Evolutionary conservation across 257 asterid genomes (phyloP), one percentile per base, ranked within the genome.

Genomic region (Gentiana straminea): DNA sequence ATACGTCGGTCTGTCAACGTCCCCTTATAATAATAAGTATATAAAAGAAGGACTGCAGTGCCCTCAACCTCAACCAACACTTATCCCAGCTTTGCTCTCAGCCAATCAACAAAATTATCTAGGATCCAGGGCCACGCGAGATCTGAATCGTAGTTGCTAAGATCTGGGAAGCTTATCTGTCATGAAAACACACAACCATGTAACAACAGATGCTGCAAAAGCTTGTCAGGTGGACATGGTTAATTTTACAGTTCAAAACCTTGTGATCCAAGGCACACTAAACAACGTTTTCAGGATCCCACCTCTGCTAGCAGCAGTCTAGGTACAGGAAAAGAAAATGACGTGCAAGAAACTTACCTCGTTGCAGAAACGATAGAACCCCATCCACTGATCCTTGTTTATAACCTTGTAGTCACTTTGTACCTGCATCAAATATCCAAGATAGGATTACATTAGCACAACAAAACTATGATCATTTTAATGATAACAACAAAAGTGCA

Each of bases 371-470:
- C 94, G 85, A 64, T 64, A 85, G 68, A 89, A 84, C 58, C 85
- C 89, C 77, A 82, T 82, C 97, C 97, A 89, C 66, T 89, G 97
- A 76, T 89, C 97, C 93, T 81, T 56, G 73, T 84, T 89, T 67
- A 89, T 70, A 57, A 77, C 90, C 79, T 81, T 86, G 83, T 86
- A 86, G 57, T 86, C 97, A 13, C 52, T 72, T 72, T 86, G 95
- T 49, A 63, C 58, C 95, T 89, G 86, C 69, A 70, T n/a, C 66
- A 68, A 36, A 57, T 36, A 57, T 4, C 8, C 46, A 41, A 2
- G 8, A 41, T 41, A 41, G 9, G 46, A 10, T 41, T 41, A 1
- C 46, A 41, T 41, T 41, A 41, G 7, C 46, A 5, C 24, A 24
- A 24, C 24, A 24, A 24, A 24, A 24, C 1, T 24, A 24, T 24